Evolutionary conservation across 1,284 basidiomycete species (phyloP).

Genomic region (Trichosporon ovoides): DNA sequence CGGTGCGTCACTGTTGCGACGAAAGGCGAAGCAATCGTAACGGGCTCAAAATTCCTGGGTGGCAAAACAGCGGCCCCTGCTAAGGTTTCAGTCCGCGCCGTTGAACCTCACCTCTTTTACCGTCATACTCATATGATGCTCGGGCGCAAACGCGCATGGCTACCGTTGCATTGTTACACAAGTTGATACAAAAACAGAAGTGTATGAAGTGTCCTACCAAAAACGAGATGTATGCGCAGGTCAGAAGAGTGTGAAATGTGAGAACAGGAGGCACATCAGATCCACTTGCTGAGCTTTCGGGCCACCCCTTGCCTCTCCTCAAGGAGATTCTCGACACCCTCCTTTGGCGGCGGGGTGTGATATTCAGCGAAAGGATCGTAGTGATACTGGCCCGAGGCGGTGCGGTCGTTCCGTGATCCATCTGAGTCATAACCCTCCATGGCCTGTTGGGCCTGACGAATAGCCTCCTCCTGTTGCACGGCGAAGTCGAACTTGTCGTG

Average conservation of each 20-base stretch:
- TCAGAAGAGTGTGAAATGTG: not conserved
- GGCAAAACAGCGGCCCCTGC: too few species aligned
- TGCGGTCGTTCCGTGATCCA: slow-evolving; percentile 2
- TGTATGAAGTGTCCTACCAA: not conserved
- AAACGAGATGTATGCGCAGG: not conserved
- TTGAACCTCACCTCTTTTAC: too few species aligned
- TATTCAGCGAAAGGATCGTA: slow-evolving; percentile 38
- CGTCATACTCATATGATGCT: too few species aligned
- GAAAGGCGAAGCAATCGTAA: not conserved
- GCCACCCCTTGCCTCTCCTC: slow-evolving; percentile 2
- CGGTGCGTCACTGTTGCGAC: not conserved
- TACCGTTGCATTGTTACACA: slow-evolving; percentile 1
- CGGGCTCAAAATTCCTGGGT: not conserved
- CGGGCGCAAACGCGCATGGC: too few species aligned
- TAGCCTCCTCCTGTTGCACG: not conserved
- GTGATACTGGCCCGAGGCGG: slow-evolving; percentile 25
- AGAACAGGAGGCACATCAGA: not conserved
- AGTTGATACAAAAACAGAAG: not conserved
- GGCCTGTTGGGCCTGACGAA: not conserved
- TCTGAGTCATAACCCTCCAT: slow-evolving; percentile 1
- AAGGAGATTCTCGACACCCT: slow-evolving; percentile 5
- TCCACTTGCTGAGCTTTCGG: slow-evolving; percentile 3
- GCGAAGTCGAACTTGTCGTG: slow-evolving; percentile 16
- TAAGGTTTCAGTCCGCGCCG: not conserved
- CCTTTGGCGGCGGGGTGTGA: slow-evolving; percentile 11